A percentile compares a stretch with the other conserved stretches of the same genome.
Conservation (phyloP, 2,329 filamentous ascomycete species). For the Alternaria atra region DNA sequence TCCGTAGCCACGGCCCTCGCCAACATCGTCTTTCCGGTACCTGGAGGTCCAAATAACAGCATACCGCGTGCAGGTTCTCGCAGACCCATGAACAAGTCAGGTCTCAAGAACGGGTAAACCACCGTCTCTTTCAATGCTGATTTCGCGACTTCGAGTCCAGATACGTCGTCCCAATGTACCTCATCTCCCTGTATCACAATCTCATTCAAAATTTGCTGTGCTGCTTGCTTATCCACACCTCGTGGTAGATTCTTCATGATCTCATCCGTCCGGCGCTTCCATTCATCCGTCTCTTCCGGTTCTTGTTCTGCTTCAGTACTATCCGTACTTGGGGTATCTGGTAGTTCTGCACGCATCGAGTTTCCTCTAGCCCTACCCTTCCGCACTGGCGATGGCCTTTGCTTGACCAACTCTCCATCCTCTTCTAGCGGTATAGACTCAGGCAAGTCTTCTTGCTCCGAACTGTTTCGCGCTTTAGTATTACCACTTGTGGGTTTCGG, state of each 20-base stretch:
- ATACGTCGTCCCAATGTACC: constrained; percentile 93
- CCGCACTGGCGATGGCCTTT: constrained; percentile 33
- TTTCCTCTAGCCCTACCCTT: constrained; percentile 41
- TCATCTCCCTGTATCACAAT: constrained; percentile 94
- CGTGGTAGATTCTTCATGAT: constrained; percentile 80
- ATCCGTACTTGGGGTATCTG: constrained; percentile 45
- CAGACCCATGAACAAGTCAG: constrained; percentile 94
- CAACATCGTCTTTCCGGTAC: constrained; percentile 99
- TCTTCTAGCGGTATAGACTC: constrained; percentile 33
- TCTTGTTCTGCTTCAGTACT: constrained; percentile 30
- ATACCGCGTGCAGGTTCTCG: constrained; percentile 94
- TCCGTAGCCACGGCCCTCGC: constrained; percentile 94
- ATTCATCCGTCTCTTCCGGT: constrained; percentile 45
- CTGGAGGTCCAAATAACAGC: constrained; percentile 93
- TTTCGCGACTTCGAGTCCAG: constrained; percentile 89
- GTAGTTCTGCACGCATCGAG: constrained; percentile 44
- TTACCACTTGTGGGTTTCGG: constrained; percentile 23
- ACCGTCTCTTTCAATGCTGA: constrained; percentile 93
- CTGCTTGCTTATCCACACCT: constrained; percentile 82
- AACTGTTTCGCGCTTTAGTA: constrained; percentile 26
- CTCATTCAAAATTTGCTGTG: constrained; percentile 93
- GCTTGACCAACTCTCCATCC: constrained; percentile 28
- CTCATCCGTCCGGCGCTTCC: constrained; percentile 43
- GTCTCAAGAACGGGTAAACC: constrained; percentile 94
- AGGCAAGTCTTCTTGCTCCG: constrained; percentile 27